Evolutionary conservation across 2,329 filamentous ascomycete genomes (phyloP).

Genomic region (Westerdykella aurantiaca): DNA sequence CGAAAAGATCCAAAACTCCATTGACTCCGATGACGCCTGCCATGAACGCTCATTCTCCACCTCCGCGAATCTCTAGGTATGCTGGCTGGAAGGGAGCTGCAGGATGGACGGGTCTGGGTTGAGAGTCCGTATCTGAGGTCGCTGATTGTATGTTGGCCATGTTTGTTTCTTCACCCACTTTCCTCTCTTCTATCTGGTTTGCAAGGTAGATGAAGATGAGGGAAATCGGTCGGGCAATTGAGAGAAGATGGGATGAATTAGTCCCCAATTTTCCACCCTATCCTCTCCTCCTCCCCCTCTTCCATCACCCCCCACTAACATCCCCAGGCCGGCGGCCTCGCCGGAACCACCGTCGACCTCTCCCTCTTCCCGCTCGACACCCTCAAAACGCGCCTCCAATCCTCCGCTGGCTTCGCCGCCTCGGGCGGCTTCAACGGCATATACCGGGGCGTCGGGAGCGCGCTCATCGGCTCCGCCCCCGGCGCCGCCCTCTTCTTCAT

Average conservation of each 20-base stretch:
- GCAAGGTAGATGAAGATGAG: background rate
- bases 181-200: background rate
- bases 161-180: background rate
- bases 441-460: constrained; percentile 86
- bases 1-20: constrained; percentile 1
- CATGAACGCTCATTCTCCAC: too few relatives aligned
- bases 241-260: too few relatives aligned
- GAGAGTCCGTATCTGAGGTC: constrained; percentile 47
- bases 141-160: constrained; percentile 36
- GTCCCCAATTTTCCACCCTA: too few relatives aligned
- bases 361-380: constrained; percentile 98
- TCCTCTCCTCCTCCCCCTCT: background rate
- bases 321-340: constrained; percentile 71
- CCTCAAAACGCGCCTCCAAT: constrained; percentile 94
- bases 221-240: too few relatives aligned
- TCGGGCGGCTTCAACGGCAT: constrained; percentile 86
- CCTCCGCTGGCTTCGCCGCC: constrained; percentile 67
- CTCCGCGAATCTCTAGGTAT: constrained; percentile 11
- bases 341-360: constrained; percentile 93
- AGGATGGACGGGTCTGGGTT: constrained; percentile 29
- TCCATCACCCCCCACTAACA: constrained; percentile 3
- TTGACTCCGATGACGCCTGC: constrained; percentile 2
- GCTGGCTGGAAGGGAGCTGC: constrained; percentile 25
- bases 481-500: constrained; percentile 97
- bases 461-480: constrained; percentile 84